Conservation (phyloP, 225 moss, liverwort and hornwort genomes). For the Marchantia paleacea region DNA sequence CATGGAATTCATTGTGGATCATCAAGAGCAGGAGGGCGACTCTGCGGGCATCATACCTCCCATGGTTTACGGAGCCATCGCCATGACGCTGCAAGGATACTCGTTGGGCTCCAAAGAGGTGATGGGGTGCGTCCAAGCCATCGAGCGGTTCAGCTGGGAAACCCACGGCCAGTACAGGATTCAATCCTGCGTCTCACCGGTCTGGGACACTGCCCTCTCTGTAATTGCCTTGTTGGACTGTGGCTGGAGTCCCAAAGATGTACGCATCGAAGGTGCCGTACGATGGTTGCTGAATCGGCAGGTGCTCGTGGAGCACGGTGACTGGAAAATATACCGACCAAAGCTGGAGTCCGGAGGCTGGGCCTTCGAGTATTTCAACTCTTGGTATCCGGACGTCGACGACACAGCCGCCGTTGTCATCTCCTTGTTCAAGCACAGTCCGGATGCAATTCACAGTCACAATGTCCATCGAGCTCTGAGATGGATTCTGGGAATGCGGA, state of each 20-base stretch:
- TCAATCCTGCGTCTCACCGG: slow-evolving; percentile 9
- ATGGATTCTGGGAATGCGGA: slow-evolving; percentile 21
- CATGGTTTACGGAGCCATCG: slow-evolving; percentile 1
- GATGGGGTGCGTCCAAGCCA: neutral
- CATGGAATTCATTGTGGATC: slow-evolving; percentile 9
- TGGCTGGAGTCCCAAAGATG: neutral
- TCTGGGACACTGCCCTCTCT: slow-evolving; percentile 17
- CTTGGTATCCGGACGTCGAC: slow-evolving; percentile 26
- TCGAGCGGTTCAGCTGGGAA: slow-evolving; percentile 22
- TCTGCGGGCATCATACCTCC: slow-evolving; percentile 9
- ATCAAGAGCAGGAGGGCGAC: slow-evolving; percentile 5
- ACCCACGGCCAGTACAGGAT: neutral
- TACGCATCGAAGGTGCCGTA: neutral
- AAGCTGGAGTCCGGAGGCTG: slow-evolving; percentile 12
- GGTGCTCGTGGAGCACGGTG: slow-evolving; percentile 15
- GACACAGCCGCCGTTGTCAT: slow-evolving; percentile 14
- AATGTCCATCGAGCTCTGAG: slow-evolving; percentile 7
- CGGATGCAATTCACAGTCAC: neutral
- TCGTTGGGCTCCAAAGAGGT: neutral
- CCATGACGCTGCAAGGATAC: slow-evolving; percentile 12
- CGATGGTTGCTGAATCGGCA: slow-evolving; percentile 17
- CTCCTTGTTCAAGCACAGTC: slow-evolving; percentile 8
- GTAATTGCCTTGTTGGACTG: slow-evolving; percentile 12
- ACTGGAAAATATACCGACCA: slow-evolving; percentile 23
- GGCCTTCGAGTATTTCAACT: slow-evolving; percentile 22